phyloP scores from a whole-genome alignment of 2,329 filamentous ascomycete species.

The Pseudocercospora fuligena region DNA sequence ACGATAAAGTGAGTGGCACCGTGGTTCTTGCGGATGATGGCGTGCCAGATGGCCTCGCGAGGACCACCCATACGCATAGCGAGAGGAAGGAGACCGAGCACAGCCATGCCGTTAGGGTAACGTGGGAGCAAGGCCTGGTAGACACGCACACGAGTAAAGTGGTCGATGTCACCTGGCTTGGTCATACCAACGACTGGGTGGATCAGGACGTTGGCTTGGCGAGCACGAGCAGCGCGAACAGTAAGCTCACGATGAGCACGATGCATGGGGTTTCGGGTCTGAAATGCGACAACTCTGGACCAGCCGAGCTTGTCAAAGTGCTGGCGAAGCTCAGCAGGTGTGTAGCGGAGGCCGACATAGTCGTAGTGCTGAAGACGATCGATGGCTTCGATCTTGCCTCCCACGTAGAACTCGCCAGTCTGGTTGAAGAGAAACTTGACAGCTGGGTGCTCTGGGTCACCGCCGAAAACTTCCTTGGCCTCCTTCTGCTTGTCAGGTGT shows the following conservation, averaged over 20 bases:
- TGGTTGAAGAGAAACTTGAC: slow-evolving; percentile 85
- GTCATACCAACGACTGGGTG: slow-evolving; percentile 98
- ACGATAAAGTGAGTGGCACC: slow-evolving; percentile 99
- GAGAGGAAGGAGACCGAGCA: slow-evolving; percentile 88
- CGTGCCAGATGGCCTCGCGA: slow-evolving; percentile 98
- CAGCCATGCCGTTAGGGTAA: slow-evolving; percentile 99
- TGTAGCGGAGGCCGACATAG: slow-evolving; percentile 95
- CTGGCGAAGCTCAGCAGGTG: slow-evolving; percentile 88
- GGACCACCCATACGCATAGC: slow-evolving; percentile 99
- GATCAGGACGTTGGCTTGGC: slow-evolving; percentile 98
- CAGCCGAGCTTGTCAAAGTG: slow-evolving; percentile 99
- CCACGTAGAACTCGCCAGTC: slow-evolving; percentile 86
- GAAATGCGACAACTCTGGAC: slow-evolving; percentile 97
- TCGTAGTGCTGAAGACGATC: slow-evolving; percentile 98
- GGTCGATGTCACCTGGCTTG: slow-evolving; percentile 98
- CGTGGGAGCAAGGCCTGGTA: slow-evolving; percentile 96
- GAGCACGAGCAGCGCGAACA: slow-evolving; percentile 90
- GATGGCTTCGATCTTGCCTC: slow-evolving; percentile 93
- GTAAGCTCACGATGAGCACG: slow-evolving; percentile 97
- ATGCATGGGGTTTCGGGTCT: slow-evolving; percentile 99
- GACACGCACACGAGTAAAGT: slow-evolving; percentile 98
- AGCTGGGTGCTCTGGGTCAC: slow-evolving; percentile 84
- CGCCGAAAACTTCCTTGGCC: slow-evolving; percentile 92
- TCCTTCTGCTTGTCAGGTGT: slow-evolving; percentile 90
- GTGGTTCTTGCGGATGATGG: slow-evolving; percentile 99